phyloP scores from a whole-genome alignment of 192 early-diverging fungal genomes.

The Rhizophagus sp. region DNA sequence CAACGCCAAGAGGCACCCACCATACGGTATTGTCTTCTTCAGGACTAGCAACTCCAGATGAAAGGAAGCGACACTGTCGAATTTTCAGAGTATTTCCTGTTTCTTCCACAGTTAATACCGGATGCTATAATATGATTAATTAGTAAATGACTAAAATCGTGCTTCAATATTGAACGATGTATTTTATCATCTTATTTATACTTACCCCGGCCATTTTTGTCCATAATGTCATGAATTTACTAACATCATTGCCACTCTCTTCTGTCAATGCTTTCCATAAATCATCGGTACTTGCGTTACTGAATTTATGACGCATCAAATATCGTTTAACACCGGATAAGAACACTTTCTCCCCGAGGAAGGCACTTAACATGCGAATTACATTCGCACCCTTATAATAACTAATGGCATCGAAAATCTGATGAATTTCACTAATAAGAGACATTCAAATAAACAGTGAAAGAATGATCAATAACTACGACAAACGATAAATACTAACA shows the following conservation, averaged over 20 bases:
- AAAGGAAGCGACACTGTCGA: constrained; percentile 82
- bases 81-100: constrained; percentile 56
- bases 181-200: not conserved
- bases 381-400: constrained; percentile 91
- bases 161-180: not conserved
- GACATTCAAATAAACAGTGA: not conserved
- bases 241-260: constrained; percentile 80
- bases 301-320: constrained; percentile 79
- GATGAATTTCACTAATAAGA: constrained; percentile 73
- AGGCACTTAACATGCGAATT: constrained; percentile 90
- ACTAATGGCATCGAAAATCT: constrained; percentile 95
- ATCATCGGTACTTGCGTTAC: constrained; percentile 85
- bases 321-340: constrained; percentile 73
- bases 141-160: not conserved
- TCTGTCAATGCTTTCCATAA: constrained; percentile 84
- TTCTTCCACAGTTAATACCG: constrained; percentile 74
- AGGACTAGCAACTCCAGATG: constrained; percentile 72
- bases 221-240: constrained; percentile 85
- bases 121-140: constrained; percentile 52
- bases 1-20: constrained; percentile 83
- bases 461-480: not conserved
- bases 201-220: constrained; percentile 77
- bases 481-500: not conserved
- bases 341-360: constrained; percentile 68
- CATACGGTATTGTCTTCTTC: constrained; percentile 82